A percentile compares a stretch with the other conserved stretches of the same genome.
Evolutionary conservation across 1,284 basidiomycete genomes (phyloP).

Genomic region (Exobasidium rhododendri): DNA sequence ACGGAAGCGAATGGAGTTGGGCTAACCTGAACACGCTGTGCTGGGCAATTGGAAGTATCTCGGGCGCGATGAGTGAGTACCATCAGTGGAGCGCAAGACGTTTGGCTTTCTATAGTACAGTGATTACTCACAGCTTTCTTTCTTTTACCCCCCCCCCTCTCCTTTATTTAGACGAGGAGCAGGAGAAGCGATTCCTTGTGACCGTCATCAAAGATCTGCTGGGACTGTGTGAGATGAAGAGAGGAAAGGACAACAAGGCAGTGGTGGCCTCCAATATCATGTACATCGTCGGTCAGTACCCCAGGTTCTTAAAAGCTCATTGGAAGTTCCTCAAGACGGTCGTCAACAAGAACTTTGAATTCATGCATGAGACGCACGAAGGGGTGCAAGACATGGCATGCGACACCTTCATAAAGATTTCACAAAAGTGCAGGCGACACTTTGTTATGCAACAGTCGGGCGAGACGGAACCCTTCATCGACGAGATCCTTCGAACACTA

Average conservation of each 20-base stretch:
- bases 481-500: slow-evolving; percentile 88
- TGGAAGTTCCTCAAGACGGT: slow-evolving; percentile 99
- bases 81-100: slow-evolving; percentile 58
- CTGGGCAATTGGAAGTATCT: slow-evolving; percentile 99
- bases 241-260: slow-evolving; percentile 99
- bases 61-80: slow-evolving; percentile 99
- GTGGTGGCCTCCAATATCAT: slow-evolving; percentile 99
- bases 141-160: no score
- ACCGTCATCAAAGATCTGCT: slow-evolving; percentile 98
- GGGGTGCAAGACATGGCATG: slow-evolving; percentile 99
- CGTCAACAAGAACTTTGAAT: slow-evolving; percentile 99
- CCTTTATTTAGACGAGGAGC: no score
- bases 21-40: slow-evolving; percentile 98
- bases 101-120: slow-evolving; percentile 49
- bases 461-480: slow-evolving; percentile 95
- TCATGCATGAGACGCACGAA: slow-evolving; percentile 99
- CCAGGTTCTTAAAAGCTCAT: slow-evolving; percentile 97
- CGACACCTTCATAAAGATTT: slow-evolving; percentile 99
- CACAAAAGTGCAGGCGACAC: slow-evolving; percentile 95
- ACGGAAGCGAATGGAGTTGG: slow-evolving; percentile 98
- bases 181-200: slow-evolving; percentile 81
- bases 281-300: slow-evolving; percentile 99
- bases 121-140: slow-evolving; percentile 1
- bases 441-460: slow-evolving; percentile 99
- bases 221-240: slow-evolving; percentile 95